Evolutionary conservation across 805 yeast genomes (phyloP).

Genomic region (Candida sanyiensis): DNA sequence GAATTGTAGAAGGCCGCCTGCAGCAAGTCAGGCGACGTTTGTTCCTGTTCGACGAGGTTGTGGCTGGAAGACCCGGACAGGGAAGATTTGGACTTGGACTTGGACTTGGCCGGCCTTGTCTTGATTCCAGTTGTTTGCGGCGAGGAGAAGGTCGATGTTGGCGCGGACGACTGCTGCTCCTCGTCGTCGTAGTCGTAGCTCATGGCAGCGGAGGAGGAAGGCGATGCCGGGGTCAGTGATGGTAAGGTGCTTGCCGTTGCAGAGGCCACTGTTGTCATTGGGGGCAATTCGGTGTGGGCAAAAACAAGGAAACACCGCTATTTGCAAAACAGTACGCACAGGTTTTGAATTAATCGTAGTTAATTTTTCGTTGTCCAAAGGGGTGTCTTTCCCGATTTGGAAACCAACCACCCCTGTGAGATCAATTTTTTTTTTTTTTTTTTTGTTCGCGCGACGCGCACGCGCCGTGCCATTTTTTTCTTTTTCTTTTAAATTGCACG

Average conservation of each 20-base stretch:
- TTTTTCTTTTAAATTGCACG: too few relatives aligned
- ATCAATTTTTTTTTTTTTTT: too few relatives aligned
- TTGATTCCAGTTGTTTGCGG: constrained; percentile 7
- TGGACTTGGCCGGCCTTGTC: not conserved
- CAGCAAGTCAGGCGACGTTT: constrained; percentile 19
- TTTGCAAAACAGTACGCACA: too few relatives aligned
- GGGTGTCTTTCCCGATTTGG: too few relatives aligned
- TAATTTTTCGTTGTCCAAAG: too few relatives aligned
- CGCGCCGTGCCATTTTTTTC: too few relatives aligned
- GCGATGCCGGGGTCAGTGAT: constrained; percentile 1
- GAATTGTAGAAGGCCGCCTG: constrained; percentile 21
- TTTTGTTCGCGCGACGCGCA: too few relatives aligned
- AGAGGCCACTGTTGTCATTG: not conserved
- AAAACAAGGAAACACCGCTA: too few relatives aligned
- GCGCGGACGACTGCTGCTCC: constrained; percentile 11
- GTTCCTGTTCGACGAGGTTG: constrained; percentile 11
- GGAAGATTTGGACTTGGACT: not conserved
- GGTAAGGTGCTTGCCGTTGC: not conserved
- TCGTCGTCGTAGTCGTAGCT: constrained; percentile 12
- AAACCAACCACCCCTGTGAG: too few relatives aligned
- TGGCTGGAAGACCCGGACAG: not conserved
- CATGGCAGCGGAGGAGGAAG: constrained; percentile 12
- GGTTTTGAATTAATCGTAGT: too few relatives aligned
- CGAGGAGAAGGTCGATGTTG: constrained; percentile 17
- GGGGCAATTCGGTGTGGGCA: not conserved